Evolutionary conservation across 257 asterid species (phyloP).

Genomic region (Solanum peruvianum): DNA sequence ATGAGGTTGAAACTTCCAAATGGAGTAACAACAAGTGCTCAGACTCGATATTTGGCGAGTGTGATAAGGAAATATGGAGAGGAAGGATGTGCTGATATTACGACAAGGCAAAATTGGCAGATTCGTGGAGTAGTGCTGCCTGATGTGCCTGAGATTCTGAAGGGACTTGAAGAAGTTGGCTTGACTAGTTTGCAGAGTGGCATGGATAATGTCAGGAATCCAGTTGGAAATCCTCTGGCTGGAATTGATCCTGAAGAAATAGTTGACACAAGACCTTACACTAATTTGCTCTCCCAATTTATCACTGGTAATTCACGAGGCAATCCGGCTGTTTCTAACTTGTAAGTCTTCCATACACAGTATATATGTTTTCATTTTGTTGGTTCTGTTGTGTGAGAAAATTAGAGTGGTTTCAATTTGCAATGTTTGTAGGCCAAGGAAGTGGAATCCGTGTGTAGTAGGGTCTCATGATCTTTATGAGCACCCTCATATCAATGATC

Average conservation of each 20-base stretch:
- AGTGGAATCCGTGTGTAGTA: conserved; percentile 92
- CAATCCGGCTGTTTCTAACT: conserved; percentile 75
- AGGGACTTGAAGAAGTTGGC: conserved; percentile 78
- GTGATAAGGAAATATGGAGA: conserved; percentile 68
- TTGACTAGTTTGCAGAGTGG: conserved; percentile 96
- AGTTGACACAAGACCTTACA: conserved; percentile 83
- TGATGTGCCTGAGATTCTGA: conserved; percentile 78
- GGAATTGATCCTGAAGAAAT: conserved; percentile 92
- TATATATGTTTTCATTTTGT: not conserved
- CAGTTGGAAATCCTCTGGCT: conserved; percentile 93
- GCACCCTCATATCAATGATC: conserved; percentile 96
- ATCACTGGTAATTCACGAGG: conserved; percentile 78
- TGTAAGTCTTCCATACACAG: conserved; percentile 31
- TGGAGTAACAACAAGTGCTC: conserved; percentile 85
- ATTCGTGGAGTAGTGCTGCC: conserved; percentile 83
- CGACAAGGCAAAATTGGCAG: conserved; percentile 96
- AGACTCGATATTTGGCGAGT: conserved; percentile 71
- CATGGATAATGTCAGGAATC: conserved; percentile 94
- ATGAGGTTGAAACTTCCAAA: conserved; percentile 97
- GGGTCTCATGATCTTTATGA: conserved; percentile 93
- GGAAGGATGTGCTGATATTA: conserved; percentile 89
- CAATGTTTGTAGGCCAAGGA: conserved; percentile 67
- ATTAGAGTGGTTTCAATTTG: not conserved
- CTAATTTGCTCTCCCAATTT: conserved; percentile 61
- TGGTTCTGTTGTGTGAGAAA: not conserved